Evolutionary conservation across 371 early-diverging fungal species (phyloP), one percentile per base, ranked within the genome.

Genomic region (Syncephalis plumigaleata): DNA sequence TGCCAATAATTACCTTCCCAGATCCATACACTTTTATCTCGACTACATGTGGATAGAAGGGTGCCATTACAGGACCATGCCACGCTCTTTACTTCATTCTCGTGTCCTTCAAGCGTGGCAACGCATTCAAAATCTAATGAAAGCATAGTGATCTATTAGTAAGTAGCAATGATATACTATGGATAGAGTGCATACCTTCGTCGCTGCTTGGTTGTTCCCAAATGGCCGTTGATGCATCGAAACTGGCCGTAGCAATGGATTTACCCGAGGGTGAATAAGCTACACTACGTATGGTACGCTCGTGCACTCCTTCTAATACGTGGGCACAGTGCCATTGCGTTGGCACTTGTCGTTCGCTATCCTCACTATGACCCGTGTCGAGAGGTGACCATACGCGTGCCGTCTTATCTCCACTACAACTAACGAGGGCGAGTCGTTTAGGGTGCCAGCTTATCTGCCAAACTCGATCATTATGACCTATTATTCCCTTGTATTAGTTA

Each of bases 1-100:
- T n/a, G n/a, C n/a, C n/a, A n/a, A n/a, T n/a, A n/a, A n/a, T 57
- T 67, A 66, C 81, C 75, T 61, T 94, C 94, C 97, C 97, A 94
- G 55, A 95, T 88, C 96, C 96, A 95, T 23, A 95, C 91, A 55
- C 81, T 84, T 61, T 92, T 93, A 65, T 95, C 96, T 40, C 96
- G 66, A 44, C 85, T 80, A 55, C 94, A 93, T 0, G 92, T 94
- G 2, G 97, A 91, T 39, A 97, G 56, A 15, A 93, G 63, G 2
- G 79, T 62, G 1, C 89, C 91, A 1, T 77, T 69, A 24, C 73
- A 58, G 8, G 84, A 80, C 89, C 91, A 97, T 2, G 86, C 68
- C 18, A 94, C 88, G 17, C 79, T 70, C 61, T 97, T 97, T 36
- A 87, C 89, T 64, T 97, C 98, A 64, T 92, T 94, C 66, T 97